Evolutionary conservation across 2,329 filamentous ascomycete species (phyloP).

Genomic region (Aspergillus hortae): DNA sequence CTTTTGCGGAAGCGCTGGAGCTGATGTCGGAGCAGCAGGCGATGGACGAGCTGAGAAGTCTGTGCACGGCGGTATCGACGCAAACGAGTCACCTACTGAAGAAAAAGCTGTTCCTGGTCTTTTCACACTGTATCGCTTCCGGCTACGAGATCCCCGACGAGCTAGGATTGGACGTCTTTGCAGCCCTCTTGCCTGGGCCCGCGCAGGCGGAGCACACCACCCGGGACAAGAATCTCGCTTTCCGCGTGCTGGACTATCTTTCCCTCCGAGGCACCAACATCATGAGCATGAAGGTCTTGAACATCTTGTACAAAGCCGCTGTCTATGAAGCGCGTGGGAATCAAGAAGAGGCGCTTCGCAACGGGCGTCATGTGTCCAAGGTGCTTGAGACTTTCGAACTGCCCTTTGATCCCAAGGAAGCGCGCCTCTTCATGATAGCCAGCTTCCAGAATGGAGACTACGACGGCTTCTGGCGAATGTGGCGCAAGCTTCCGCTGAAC

Average conservation of each 20-base stretch:
- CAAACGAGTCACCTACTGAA: constrained; percentile 39
- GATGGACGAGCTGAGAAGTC: not conserved
- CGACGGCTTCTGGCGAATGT: constrained; percentile 59
- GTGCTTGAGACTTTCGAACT: constrained; percentile 27
- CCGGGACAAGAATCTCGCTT: constrained; percentile 33
- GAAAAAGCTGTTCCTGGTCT: constrained; percentile 27
- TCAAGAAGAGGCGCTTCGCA: constrained; percentile 12
- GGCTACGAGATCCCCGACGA: constrained; percentile 33
- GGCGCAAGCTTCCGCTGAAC: constrained; percentile 54
- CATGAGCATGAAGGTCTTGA: constrained; percentile 48
- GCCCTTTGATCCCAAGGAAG: constrained; percentile 26
- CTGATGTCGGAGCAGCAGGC: not conserved
- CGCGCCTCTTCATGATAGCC: constrained; percentile 29
- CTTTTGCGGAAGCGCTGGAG: not conserved
- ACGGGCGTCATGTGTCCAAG: constrained; percentile 19
- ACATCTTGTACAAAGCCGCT: constrained; percentile 36
- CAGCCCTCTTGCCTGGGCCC: constrained; percentile 30
- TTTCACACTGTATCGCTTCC: constrained; percentile 33
- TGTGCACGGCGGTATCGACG: constrained; percentile 5
- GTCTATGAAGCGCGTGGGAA: constrained; percentile 20
- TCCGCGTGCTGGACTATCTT: constrained; percentile 42
- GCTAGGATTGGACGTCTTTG: constrained; percentile 34
- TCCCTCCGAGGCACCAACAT: constrained; percentile 39
- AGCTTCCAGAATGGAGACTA: constrained; percentile 47
- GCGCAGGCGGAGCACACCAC: constrained; percentile 9